Percentiles rank a stretch among this genome's conserved stretches.
Evolutionary conservation across 768 basidiomycete genomes (phyloP).

Genomic region (Tephrocybe rancida): DNA sequence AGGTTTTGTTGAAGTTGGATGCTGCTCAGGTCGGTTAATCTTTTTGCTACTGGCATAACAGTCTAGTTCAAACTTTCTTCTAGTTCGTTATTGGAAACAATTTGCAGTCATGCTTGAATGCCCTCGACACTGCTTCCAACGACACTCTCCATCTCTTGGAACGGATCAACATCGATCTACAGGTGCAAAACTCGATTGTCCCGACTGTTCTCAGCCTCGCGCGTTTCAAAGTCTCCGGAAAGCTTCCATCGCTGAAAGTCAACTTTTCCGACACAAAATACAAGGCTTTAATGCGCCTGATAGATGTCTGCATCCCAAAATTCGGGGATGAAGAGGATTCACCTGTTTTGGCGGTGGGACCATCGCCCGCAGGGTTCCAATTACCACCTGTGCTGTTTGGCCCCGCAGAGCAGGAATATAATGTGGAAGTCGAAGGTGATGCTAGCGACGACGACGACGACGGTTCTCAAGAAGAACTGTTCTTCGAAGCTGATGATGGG

Average conservation of each 20-base stretch:
- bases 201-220: conserved; percentile 80
- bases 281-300: conserved; percentile 87
- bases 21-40: conserved; percentile 76
- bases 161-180: conserved; percentile 86
- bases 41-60: conserved; percentile 5
- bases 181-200: conserved; percentile 92
- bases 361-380: conserved; percentile 43
- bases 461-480: conserved; percentile 50
- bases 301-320: conserved; percentile 88
- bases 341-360: conserved; percentile 17
- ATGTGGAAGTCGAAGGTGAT: conserved; percentile 60
- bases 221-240: conserved; percentile 88
- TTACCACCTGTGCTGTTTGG: conserved; percentile 60
- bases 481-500: conserved; percentile 75
- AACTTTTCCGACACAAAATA: conserved; percentile 93
- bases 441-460: conserved; percentile 38
- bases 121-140: conserved; percentile 58
- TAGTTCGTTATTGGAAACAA: conserved; percentile 91
- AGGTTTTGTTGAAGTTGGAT: conserved; percentile 76
- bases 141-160: conserved; percentile 87
- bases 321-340: conserved; percentile 53
- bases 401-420: conserved; percentile 62
- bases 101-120: conserved; percentile 79
- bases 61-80: conserved; percentile 37
- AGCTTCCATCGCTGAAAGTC: conserved; percentile 82